phyloP scores from a whole-genome alignment of 192 early-diverging fungal genomes.

The Mortierella claussenii region DNA sequence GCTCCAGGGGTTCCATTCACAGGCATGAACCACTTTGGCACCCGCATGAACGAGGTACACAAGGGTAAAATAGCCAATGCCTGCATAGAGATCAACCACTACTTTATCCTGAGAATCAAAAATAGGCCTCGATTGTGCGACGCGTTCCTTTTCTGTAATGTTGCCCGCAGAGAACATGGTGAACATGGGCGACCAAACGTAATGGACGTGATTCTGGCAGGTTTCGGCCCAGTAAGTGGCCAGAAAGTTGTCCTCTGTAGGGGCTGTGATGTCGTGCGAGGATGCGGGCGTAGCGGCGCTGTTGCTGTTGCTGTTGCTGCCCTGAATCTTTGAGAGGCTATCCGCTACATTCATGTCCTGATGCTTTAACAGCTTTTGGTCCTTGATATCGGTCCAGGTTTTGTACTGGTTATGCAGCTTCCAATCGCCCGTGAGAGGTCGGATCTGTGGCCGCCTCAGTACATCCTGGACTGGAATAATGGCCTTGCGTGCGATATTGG shows the following conservation, averaged over 20 bases:
- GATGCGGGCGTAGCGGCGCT: background rate
- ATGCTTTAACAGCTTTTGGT: constrained; percentile 17
- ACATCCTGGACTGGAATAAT: constrained; percentile 54
- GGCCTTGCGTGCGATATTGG: constrained; percentile 51
- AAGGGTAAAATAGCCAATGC: constrained; percentile 54
- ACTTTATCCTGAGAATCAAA: constrained; percentile 37
- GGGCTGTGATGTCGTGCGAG: constrained; percentile 2
- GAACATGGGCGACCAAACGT: constrained; percentile 54
- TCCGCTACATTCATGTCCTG: background rate
- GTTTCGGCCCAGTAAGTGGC: constrained; percentile 43
- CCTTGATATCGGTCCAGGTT: constrained; percentile 30
- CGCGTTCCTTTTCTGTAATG: constrained; percentile 55
- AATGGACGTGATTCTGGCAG: constrained; percentile 51
- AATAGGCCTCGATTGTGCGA: constrained; percentile 40
- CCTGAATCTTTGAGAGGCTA: background rate
- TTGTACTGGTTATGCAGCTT: constrained; percentile 45
- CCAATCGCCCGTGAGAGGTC: constrained; percentile 52
- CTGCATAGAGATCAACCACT: constrained; percentile 56
- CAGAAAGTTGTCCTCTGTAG: constrained; percentile 7
- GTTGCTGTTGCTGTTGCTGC: background rate
- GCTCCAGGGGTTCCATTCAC: constrained; percentile 59
- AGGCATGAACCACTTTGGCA: constrained; percentile 52
- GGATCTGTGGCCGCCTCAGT: constrained; percentile 49
- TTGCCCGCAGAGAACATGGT: constrained; percentile 59
- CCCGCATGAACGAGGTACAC: constrained; percentile 53